These are phyloP conservation scores for Ciborinia camelliae DNA, from an alignment of 2,329 filamentous ascomycete species.

Conservation along the genomic window DNA sequence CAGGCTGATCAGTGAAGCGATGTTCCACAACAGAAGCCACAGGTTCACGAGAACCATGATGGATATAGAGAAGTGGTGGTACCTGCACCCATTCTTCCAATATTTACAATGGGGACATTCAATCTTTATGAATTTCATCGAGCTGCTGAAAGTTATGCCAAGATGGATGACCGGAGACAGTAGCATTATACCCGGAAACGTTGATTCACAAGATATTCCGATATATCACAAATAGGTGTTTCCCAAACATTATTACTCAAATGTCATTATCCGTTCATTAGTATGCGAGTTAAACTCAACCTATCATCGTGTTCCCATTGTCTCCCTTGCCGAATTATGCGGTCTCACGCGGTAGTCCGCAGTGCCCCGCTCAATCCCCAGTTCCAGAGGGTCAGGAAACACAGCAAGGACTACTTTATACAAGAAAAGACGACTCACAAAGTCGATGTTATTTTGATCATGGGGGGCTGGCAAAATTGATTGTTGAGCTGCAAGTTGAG, in stretches of 20 bases:
- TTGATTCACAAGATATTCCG: conserved; percentile 3
- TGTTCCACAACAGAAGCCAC: conserved; percentile 2
- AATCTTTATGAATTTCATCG: conserved; percentile 12
- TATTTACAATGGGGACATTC: conserved; percentile 4
- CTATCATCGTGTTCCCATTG: conserved; percentile 12
- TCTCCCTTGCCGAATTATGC: conserved; percentile 17
- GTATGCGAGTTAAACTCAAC: conserved; percentile 2
- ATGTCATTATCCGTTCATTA: conserved; percentile 18
- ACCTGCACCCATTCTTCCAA: conserved; percentile 11
- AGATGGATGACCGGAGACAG: neutral
- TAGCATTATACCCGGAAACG: neutral
- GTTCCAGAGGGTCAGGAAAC: conserved; percentile 2
- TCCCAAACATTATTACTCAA: neutral
- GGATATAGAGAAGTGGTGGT: neutral
- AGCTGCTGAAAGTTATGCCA: conserved; percentile 6
- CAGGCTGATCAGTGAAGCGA: conserved; percentile 1
- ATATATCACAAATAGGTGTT: conserved; percentile 18
- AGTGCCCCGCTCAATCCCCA: conserved; percentile 10
- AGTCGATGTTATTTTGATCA: neutral
- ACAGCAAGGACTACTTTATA: conserved; percentile 16
- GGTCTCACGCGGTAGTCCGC: conserved; percentile 22
- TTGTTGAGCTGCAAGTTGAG: conserved; percentile 1
- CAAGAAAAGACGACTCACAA: neutral
- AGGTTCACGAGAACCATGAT: neutral
- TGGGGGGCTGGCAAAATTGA: conserved; percentile 11